Evolutionary conservation across 371 early-diverging fungal genomes (phyloP), one percentile per base, ranked within the genome.

Genomic region (Nosema muscidifuracis): DNA sequence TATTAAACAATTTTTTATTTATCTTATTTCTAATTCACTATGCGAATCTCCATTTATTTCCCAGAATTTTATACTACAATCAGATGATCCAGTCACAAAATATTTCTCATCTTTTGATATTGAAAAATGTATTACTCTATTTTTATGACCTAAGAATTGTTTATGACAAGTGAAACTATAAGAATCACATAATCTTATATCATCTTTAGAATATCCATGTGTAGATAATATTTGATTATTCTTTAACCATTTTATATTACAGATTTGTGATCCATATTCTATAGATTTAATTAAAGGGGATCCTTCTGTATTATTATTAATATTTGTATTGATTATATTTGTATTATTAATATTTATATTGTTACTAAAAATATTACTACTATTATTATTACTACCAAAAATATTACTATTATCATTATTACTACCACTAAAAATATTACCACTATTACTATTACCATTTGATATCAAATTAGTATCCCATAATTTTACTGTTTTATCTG

Each of bases 141-240:
- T 82, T 28, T 65, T 75, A 71, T 84, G 84, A 9, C 78, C 79
- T 60, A 76, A 61, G 50, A 73, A 73, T 40, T 58, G 43, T 40
- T 42, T 75, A 24, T 61, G 34, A 18, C 68, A 40, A 22, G 63
- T 66, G 38, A 73, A 63, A 55, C 67, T 30, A 15, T 57, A 26
- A 16, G 50, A 15, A 0, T 38, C 47, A 15, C 53, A 67, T 2
- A 84, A 51, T 33, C 81, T 79, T 20, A 74, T 76, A 67, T 84
- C 84, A 68, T 84, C 77, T 38, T 81, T 74, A 20, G 84, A 80
- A 74, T 84, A 84, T 57, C 84, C 84, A 62, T 82, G 82, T 16
- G 82, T 82, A 24, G 75, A 73, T 16, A 84, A 42, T 18, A 82
- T 63, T 22, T 77, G 78, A 63, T 81, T 77, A 42, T 51, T 75